Base-by-base conservation (phyloP, 169 alveolate genomes). In the Eimeria maxima region DNA sequence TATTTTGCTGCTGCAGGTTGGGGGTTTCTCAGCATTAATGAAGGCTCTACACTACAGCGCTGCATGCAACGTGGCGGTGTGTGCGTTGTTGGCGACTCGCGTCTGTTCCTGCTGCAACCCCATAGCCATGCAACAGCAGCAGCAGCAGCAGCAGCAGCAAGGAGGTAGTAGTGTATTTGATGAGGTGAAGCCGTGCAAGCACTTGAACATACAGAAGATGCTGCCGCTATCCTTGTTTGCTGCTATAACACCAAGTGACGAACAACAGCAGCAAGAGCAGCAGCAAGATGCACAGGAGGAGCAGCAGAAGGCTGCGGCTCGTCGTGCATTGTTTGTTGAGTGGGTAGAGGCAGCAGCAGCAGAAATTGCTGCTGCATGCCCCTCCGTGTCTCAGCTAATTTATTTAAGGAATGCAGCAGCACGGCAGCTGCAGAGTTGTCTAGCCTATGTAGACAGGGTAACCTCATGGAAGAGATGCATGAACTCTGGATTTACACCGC, bases 391-490 rank as follows among this genome's bases (percentile, higher is more conserved):
- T 18, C 81, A 94, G 45, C 45, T 94, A 74, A 53, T 55, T 4
- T 57, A 33, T 29, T 65, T 83, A 20, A 60, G 90, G 4, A 80
- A 84, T 47, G 33, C 74, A 55, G 74, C 94, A n/a, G 83, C 89
- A 69, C 27, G 89, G n/a, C 89, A 78, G 24, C 95, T 94, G 33
- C 94, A 94, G 67, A 57, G 96, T 57, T 81, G 91, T 47, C 76
- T 83, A 2, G 78, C 96, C 38, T 94, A 94, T 76, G 44, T 90
- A 53, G 96, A 94, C 67, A 94, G 74, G 45, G 57, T 83, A 24
- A 94, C 96, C 1, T 94, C 96, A 29, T 94, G 96, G 96, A 94
- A 94, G 73, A 27, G 96, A 20, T 84, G 94, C 45, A 45, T 86
- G 53, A 94, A 94, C 38, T 81, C 96, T 10, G 80, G 94, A 2